phyloP scores from a whole-genome alignment of 176 grass and related monocot species.

The Hsuehochloa calcarea region DNA sequence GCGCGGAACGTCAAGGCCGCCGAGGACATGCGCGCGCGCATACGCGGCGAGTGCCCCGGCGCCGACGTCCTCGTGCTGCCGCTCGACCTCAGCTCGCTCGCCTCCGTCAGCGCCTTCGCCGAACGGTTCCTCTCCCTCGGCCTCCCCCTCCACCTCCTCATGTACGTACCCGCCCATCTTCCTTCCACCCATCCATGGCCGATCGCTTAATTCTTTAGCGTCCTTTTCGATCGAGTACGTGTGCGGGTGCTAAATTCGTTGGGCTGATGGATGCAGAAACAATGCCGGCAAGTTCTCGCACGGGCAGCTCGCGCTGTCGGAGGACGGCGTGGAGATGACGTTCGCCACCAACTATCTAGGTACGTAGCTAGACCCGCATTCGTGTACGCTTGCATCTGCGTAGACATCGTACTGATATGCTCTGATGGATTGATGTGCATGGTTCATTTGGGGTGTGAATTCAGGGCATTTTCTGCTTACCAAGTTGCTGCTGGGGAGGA shows the following conservation, averaged over 20 bases:
- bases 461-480: conserved; percentile 80
- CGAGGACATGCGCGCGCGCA: conserved; percentile 62
- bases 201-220: not conserved
- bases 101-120: conserved; percentile 78
- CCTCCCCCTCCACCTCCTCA: conserved; percentile 83
- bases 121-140: conserved; percentile 54
- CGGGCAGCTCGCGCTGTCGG: conserved; percentile 72
- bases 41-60: conserved; percentile 49
- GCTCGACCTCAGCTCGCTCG: conserved; percentile 87
- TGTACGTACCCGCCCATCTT: conserved; percentile 21
- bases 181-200: not conserved
- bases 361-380: not conserved
- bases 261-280: conserved; percentile 53
- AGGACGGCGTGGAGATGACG: conserved; percentile 97
- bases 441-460: not conserved
- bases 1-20: conserved; percentile 78
- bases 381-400: not conserved
- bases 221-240: not conserved
- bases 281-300: conserved; percentile 98
- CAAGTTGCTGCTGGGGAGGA: conserved; percentile 55
- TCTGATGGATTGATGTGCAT: too few relatives aligned
- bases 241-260: not conserved
- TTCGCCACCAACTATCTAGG: conserved; percentile 98
- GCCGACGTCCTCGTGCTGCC: conserved; percentile 69
- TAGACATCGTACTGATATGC: not conserved